Conservation (phyloP, 306 rosid species). For the Begonia masoniana region DNA sequence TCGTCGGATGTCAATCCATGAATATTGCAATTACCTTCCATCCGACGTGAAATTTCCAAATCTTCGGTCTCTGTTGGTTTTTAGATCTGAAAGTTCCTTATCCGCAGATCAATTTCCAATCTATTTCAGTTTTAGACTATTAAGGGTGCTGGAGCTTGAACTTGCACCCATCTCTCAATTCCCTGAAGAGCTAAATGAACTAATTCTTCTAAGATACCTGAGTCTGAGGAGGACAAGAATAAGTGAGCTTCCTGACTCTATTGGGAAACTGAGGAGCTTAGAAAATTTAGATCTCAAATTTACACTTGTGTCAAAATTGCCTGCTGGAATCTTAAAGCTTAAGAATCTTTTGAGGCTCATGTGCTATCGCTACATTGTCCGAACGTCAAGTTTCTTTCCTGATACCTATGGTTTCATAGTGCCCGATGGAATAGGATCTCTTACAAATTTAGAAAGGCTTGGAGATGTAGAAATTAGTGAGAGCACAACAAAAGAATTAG, state of each 20-base stretch:
- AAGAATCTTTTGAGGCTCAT: background rate
- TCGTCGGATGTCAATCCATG: slow-evolving; percentile 2
- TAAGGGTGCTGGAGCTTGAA: slow-evolving; percentile 8
- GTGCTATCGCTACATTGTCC: background rate
- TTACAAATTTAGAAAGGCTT: background rate
- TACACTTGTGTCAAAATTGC: slow-evolving; percentile 3
- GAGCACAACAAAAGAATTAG: background rate
- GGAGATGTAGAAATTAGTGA: background rate
- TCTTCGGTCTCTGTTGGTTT: slow-evolving; percentile 3
- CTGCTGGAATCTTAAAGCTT: slow-evolving; percentile 3
- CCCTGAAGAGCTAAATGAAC: slow-evolving; percentile 1
- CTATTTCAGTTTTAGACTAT: slow-evolving; percentile 2
- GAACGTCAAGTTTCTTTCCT: background rate
- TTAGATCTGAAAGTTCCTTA: background rate
- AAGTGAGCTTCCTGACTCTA: slow-evolving; percentile 10
- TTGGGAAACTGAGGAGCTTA: slow-evolving; percentile 8
- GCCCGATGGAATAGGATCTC: background rate
- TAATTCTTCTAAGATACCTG: slow-evolving; percentile 9
- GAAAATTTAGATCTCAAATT: slow-evolving; percentile 10
- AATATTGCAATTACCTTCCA: background rate
- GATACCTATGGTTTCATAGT: background rate
- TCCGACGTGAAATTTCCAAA: background rate
- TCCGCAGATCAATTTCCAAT: background rate
- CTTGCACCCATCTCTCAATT: slow-evolving; percentile 10
- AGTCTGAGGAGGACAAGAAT: slow-evolving; percentile 8